Evolutionary conservation across 2,329 filamentous ascomycete species (phyloP), one percentile per base, ranked within the genome.

Genomic region (Pseudocercospora fuligena): DNA sequence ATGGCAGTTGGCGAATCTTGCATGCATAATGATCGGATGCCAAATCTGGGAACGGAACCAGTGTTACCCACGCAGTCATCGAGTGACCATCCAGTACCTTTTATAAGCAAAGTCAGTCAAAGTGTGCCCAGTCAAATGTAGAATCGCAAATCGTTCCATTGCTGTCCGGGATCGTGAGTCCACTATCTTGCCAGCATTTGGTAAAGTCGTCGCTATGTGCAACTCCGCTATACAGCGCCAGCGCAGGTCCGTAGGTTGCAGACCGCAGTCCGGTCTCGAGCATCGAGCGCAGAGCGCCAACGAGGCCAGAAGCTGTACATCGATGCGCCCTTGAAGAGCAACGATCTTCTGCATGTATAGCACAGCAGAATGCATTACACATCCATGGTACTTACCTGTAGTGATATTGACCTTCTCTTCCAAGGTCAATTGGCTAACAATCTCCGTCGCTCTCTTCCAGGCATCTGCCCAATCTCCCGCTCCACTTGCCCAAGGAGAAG

Each of bases 1-100:
- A 97, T 83, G 68, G 93, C 93, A 1, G 94, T 83, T 4, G 93
- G 93, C 2, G 91, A 90, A 76, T 97, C 94, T 74, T 97, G 92
- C 83, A 94, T 82, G 78, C 93, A 97, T 19, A 97, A 82, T 40
- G 78, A 78, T 29, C 69, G 74, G 66, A 80, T 81, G 25, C 77
- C 76, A 12, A 81, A 73, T 7, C 79, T 71, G 5, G 73, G 67
- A 16, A 81, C 77, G 6, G 78, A 73, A n/a, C 91, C 92, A 43
- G 77, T 79, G 72, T 95, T 90, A 67, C 93, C 93, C 14, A 96
- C 92, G 73, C 92, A 94, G 69, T 86, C 83, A 66, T 92, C 91
- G 58, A 86, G 81, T 78, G 85, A 77, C 90, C 90, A 92, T 51
- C 93, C 93, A 69, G 90, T 87, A 78, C 94, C 94, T 1, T 93